A percentile compares a stretch with the other conserved stretches of the same genome.
phyloP scores from a whole-genome alignment of 176 grass and related monocot genomes.

The Cocos nucifera region DNA sequence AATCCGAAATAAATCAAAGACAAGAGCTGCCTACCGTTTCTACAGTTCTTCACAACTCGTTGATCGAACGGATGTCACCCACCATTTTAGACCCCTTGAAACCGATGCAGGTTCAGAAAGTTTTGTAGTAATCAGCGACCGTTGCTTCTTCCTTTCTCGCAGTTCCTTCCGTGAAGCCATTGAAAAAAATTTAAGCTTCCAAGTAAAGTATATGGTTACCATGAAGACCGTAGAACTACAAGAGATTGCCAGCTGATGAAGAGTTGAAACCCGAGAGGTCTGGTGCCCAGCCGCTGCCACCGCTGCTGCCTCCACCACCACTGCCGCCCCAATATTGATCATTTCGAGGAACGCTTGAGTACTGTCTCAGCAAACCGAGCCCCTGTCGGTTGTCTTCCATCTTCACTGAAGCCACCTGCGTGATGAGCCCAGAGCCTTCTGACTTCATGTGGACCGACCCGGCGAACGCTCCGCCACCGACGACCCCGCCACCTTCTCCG shows the following conservation, averaged over 20 bases:
- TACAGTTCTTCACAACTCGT: conserved; percentile 1
- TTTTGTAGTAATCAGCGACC: not conserved
- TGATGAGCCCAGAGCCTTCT: conserved; percentile 2
- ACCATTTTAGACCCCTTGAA: not conserved
- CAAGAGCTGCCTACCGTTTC: conserved; percentile 3
- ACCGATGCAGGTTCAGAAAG: not conserved
- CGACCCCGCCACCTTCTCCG: conserved; percentile 26
- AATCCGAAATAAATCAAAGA: conserved; percentile 9
- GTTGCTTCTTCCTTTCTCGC: not conserved
- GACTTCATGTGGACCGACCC: conserved; percentile 32
- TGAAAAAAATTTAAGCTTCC: conserved; percentile 5
- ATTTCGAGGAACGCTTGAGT: conserved; percentile 35
- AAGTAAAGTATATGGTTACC: too few species aligned
- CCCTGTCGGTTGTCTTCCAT: conserved; percentile 29
- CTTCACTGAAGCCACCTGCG: conserved; percentile 46
- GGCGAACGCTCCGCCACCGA: conserved; percentile 20
- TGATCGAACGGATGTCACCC: conserved; percentile 7
- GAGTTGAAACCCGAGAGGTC: conserved; percentile 59
- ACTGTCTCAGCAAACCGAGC: conserved; percentile 43
- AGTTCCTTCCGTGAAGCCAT: conserved; percentile 1
- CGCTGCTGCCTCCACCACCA: conserved; percentile 8
- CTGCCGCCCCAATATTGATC: conserved; percentile 19
- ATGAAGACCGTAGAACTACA: conserved; percentile 20
- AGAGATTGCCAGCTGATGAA: conserved; percentile 30
- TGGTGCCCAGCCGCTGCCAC: conserved; percentile 40